Conservation (phyloP, 2,329 filamentous ascomycete species). For the Claviceps cyperi region DNA sequence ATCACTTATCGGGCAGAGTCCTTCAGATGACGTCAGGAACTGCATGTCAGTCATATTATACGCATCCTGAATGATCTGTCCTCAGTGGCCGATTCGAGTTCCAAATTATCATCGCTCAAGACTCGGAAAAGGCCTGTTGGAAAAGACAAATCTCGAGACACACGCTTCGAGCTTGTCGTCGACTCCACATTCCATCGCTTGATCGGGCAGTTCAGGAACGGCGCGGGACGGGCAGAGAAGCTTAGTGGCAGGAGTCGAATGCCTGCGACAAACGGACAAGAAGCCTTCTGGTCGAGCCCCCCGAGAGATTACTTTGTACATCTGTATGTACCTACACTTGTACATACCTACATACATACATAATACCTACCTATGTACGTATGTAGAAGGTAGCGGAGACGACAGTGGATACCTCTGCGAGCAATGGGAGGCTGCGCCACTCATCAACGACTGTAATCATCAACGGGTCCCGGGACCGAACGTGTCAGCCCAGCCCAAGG, state of each 20-base stretch:
- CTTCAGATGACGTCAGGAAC: too few relatives aligned
- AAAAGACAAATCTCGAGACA: too few relatives aligned
- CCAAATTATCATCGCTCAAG: too few relatives aligned
- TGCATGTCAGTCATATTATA: too few relatives aligned
- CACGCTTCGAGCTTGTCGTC: background rate
- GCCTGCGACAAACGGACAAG: background rate
- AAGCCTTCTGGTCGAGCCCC: background rate
- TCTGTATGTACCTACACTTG: too few relatives aligned
- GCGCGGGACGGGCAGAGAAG: constrained; percentile 5
- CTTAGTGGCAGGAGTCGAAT: constrained; percentile 1
- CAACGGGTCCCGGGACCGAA: background rate
- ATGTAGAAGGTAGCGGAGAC: background rate
- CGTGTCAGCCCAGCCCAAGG: background rate
- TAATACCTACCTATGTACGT: too few relatives aligned
- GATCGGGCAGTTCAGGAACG: background rate
- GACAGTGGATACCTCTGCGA: background rate
- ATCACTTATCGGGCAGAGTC: too few relatives aligned
- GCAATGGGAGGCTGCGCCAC: background rate
- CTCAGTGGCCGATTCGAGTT: too few relatives aligned
- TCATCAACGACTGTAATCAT: background rate
- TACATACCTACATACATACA: too few relatives aligned
- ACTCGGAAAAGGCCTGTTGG: too few relatives aligned
- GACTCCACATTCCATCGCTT: background rate
- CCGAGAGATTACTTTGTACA: background rate
- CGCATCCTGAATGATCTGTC: too few relatives aligned